Percentiles rank a stretch among this genome's conserved stretches.
Evolutionary conservation across 768 basidiomycete species (phyloP).

Genomic region (Gloeopeniophorella convolvens): DNA sequence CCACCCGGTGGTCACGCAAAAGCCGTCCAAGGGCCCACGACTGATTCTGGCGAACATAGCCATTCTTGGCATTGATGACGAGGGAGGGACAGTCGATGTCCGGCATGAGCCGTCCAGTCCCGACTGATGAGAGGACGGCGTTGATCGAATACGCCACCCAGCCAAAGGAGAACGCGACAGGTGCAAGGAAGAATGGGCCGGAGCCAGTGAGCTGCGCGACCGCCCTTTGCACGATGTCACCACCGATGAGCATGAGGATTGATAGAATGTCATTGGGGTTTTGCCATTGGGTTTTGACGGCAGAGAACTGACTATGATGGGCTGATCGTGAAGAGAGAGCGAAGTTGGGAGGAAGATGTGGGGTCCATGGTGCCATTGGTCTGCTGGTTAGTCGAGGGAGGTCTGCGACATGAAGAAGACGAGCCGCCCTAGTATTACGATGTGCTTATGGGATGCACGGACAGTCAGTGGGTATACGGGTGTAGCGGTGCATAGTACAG

Average conservation of each 20-base stretch:
- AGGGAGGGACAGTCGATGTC: slow-evolving; percentile 22
- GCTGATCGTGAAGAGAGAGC: not conserved
- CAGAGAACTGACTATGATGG: not conserved
- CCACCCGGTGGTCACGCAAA: slow-evolving; percentile 25
- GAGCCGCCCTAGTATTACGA: no score
- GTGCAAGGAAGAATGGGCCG: slow-evolving; percentile 19
- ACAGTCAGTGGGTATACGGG: no score
- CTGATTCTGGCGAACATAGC: slow-evolving; percentile 24
- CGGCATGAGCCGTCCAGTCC: slow-evolving; percentile 27
- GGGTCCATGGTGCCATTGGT: not conserved
- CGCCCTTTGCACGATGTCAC: slow-evolving; percentile 28
- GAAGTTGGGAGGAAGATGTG: not conserved
- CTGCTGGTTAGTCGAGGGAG: no score
- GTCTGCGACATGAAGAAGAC: no score
- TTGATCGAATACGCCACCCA: slow-evolving; percentile 30
- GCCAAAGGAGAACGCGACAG: slow-evolving; percentile 31
- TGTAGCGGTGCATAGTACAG: no score
- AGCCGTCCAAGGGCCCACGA: slow-evolving; percentile 29
- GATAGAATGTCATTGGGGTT: slow-evolving; percentile 26
- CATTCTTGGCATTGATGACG: slow-evolving; percentile 23
- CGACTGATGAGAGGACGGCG: slow-evolving; percentile 23
- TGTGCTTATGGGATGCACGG: no score
- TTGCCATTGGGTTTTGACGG: slow-evolving; percentile 21
- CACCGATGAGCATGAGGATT: slow-evolving; percentile 29
- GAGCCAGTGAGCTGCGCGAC: slow-evolving; percentile 27